Evolutionary conservation across 306 rosid genomes (phyloP).

Genomic region (Trifolium subterraneum): DNA sequence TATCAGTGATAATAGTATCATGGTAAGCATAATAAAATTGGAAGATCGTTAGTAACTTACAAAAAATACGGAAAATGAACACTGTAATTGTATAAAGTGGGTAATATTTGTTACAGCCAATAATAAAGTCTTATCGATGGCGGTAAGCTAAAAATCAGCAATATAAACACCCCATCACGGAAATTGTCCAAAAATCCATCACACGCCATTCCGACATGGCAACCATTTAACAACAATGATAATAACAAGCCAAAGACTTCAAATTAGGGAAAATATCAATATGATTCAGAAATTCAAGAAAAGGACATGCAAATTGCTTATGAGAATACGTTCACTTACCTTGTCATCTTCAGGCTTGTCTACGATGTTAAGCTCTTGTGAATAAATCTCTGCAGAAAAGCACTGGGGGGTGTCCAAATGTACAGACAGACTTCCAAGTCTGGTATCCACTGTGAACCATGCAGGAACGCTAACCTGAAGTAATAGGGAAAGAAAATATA

Average conservation of each 20-base stretch:
- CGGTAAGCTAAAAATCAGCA: neutral
- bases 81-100: neutral
- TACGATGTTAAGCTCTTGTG: constrained; percentile 83
- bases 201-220: neutral
- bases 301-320: constrained; percentile 28
- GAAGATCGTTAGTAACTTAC: constrained; percentile 8
- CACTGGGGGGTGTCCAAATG: constrained; percentile 98
- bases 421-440: constrained; percentile 95
- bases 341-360: constrained; percentile 98
- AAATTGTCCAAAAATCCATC: neutral
- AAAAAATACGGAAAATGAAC: neutral
- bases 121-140: neutral
- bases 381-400: constrained; percentile 98
- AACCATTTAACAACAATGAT: neutral
- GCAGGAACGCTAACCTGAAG: constrained; percentile 96
- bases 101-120: constrained; percentile 21
- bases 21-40: constrained; percentile 23
- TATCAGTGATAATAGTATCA: constrained; percentile 15
- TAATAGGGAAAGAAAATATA: constrained; percentile 38
- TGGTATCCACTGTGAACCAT: constrained; percentile 97
- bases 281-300: constrained; percentile 18
- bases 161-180: neutral
- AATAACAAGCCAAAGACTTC: constrained; percentile 5
- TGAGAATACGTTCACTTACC: constrained; percentile 50
- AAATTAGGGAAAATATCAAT: constrained; percentile 17